These are phyloP conservation scores for Epichloe hybrida DNA, from an alignment of 2,329 filamentous ascomycete genomes.

Conservation along the genomic window DNA sequence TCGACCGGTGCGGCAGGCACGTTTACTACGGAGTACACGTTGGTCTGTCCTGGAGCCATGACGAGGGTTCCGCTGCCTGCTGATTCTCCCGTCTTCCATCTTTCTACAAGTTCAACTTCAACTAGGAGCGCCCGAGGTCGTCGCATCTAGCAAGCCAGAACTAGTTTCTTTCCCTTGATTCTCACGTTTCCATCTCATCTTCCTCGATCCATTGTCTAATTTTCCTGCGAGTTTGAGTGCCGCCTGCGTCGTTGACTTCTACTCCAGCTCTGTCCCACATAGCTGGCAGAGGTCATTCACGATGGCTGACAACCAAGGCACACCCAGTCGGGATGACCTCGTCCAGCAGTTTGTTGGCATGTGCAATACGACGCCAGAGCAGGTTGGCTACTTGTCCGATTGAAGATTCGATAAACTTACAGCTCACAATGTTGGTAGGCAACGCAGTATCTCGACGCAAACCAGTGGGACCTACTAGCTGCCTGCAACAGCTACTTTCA, in stretches of 20 bases:
- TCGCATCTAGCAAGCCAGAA: not conserved
- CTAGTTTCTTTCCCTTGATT: not conserved
- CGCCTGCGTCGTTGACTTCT: not conserved
- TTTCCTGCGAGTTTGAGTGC: no score
- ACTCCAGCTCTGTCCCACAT: not conserved
- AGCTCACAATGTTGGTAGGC: constrained; percentile 34
- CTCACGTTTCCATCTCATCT: no score
- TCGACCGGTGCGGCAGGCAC: no score
- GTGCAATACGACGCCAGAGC: constrained; percentile 4
- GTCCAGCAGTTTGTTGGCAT: constrained; percentile 4
- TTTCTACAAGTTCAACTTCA: not conserved
- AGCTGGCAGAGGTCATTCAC: not conserved
- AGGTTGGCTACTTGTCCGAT: not conserved
- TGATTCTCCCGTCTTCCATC: not conserved
- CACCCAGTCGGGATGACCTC: constrained; percentile 3
- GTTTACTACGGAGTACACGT: no score
- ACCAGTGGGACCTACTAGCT: constrained; percentile 51
- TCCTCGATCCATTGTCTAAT: no score
- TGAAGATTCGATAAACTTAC: no score
- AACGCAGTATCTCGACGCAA: constrained; percentile 49
- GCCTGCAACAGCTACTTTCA: constrained; percentile 51
- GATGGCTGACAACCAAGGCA: constrained; percentile 2
- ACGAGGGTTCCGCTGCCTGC: not conserved
- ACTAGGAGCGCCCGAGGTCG: not conserved
- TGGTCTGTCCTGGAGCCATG: not conserved